These are phyloP conservation scores for Endocalyx cinctus DNA, from an alignment of 2,329 filamentous ascomycete species.

Conservation along the genomic window DNA sequence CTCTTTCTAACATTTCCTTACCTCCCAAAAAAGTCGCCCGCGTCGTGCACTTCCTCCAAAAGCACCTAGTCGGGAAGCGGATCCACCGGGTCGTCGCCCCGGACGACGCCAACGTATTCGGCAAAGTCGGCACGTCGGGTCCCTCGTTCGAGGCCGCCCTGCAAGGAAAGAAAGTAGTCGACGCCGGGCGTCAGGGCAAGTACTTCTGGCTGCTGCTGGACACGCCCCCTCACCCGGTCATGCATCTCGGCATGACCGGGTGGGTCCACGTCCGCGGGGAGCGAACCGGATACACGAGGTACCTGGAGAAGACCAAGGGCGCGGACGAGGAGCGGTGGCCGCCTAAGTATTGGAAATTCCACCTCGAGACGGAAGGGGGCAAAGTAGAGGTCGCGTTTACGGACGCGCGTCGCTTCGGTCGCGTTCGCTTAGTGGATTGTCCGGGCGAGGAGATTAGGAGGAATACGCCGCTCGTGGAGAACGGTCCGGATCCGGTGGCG, in stretches of 20 bases:
- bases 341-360: slow-evolving; percentile 84
- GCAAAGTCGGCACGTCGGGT: slow-evolving; percentile 80
- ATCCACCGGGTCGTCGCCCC: slow-evolving; percentile 66
- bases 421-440: slow-evolving; percentile 79
- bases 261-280: slow-evolving; percentile 87
- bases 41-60: slow-evolving; percentile 78
- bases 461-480: slow-evolving; percentile 76
- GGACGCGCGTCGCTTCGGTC: slow-evolving; percentile 72
- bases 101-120: slow-evolving; percentile 82
- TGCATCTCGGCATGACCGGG: slow-evolving; percentile 80
- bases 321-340: slow-evolving; percentile 70
- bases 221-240: slow-evolving; percentile 77
- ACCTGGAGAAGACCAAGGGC: slow-evolving; percentile 68
- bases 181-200: slow-evolving; percentile 84
- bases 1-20: slow-evolving; percentile 1
- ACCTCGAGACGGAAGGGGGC: slow-evolving; percentile 54
- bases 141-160: slow-evolving; percentile 69
- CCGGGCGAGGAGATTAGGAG: slow-evolving; percentile 70
- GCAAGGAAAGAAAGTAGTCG: slow-evolving; percentile 64
- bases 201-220: slow-evolving; percentile 86
- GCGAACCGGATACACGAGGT: slow-evolving; percentile 72
- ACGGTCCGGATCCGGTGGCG: slow-evolving; percentile 87
- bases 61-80: slow-evolving; percentile 78
- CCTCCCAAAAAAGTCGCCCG: slow-evolving; percentile 60
- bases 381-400: slow-evolving; percentile 70